phyloP scores from a whole-genome alignment of 2,329 filamentous ascomycete genomes.

The Dendrostoma leiphaemia region DNA sequence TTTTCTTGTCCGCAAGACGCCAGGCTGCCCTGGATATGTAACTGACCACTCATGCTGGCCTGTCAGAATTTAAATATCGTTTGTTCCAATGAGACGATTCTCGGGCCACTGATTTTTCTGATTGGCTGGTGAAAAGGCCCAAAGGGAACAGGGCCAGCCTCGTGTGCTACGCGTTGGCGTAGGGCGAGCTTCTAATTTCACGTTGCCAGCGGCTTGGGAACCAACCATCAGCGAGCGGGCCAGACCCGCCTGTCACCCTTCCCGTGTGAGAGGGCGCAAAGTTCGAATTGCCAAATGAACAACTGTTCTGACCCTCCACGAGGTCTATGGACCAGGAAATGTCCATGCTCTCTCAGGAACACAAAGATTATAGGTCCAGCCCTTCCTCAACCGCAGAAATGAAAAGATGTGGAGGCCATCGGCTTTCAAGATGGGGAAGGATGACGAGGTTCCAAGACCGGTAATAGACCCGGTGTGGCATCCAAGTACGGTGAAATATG shows the following conservation, averaged over 20 bases:
- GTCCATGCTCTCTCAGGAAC: not conserved
- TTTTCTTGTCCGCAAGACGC: no score
- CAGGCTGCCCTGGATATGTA: not conserved
- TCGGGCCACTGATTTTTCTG: not conserved
- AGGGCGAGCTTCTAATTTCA: constrained; percentile 19
- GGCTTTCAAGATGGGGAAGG: not conserved
- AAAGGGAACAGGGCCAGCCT: constrained; percentile 18
- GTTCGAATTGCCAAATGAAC: constrained; percentile 29
- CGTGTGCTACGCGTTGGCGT: constrained; percentile 12
- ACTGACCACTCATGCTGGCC: not conserved
- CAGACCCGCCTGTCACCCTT: not conserved
- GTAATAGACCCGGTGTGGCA: no score
- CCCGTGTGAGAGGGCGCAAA: not conserved
- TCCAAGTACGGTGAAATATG: not conserved
- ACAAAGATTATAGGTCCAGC: not conserved
- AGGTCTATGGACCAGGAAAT: not conserved
- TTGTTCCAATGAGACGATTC: constrained; percentile 22
- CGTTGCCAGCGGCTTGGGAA: constrained; percentile 14
- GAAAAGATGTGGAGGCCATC: not conserved
- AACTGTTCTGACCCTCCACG: constrained; percentile 24
- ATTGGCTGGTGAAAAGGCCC: constrained; percentile 22
- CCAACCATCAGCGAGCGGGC: constrained; percentile 21
- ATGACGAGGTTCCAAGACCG: not conserved
- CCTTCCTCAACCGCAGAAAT: no score
- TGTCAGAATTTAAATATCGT: not conserved